Evolutionary conservation across 495 filamentous ascomycete species (phyloP).

Genomic region (Neurospora sp.): DNA sequence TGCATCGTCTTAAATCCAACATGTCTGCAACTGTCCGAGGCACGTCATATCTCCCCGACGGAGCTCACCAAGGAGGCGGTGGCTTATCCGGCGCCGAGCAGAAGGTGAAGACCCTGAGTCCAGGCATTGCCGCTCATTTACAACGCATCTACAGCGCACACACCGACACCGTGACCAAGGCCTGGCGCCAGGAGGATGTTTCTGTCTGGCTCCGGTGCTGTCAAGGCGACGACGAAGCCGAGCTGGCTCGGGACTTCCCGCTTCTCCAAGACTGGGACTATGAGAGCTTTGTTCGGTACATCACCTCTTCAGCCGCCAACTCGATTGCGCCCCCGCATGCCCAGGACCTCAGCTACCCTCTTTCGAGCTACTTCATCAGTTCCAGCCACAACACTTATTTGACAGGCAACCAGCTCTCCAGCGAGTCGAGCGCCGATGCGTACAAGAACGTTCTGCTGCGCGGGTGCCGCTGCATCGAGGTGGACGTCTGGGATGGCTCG

Average conservation of each 20-base stretch:
- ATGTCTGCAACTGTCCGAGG: slow-evolving; percentile 4
- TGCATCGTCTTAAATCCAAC: neutral
- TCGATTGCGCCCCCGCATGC: slow-evolving; percentile 28
- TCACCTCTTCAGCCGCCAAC: slow-evolving; percentile 45
- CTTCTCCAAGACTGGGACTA: slow-evolving; percentile 28
- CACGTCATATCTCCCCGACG: slow-evolving; percentile 10
- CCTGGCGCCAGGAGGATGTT: slow-evolving; percentile 28
- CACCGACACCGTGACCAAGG: slow-evolving; percentile 14
- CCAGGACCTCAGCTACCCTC: slow-evolving; percentile 51
- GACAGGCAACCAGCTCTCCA: slow-evolving; percentile 83
- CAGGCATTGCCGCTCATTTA: slow-evolving; percentile 24
- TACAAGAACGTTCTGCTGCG: slow-evolving; percentile 75
- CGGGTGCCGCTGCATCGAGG: slow-evolving; percentile 89
- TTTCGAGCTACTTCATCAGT: slow-evolving; percentile 83
- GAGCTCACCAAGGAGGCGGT: slow-evolving; percentile 28
- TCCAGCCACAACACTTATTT: slow-evolving; percentile 95
- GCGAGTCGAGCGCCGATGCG: slow-evolving; percentile 66
- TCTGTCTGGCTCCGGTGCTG: slow-evolving; percentile 26
- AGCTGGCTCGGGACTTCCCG: slow-evolving; percentile 11
- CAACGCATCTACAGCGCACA: slow-evolving; percentile 29
- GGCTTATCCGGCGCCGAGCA: slow-evolving; percentile 20
- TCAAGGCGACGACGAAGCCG: slow-evolving; percentile 26
- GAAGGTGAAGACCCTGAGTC: slow-evolving; percentile 21
- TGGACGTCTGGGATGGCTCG: slow-evolving; percentile 91
- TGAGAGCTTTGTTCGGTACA: slow-evolving; percentile 47